These are phyloP conservation scores for Phytophthora uliginosa DNA, from an alignment of 352 stramenopile species.

Conservation along the genomic window DNA sequence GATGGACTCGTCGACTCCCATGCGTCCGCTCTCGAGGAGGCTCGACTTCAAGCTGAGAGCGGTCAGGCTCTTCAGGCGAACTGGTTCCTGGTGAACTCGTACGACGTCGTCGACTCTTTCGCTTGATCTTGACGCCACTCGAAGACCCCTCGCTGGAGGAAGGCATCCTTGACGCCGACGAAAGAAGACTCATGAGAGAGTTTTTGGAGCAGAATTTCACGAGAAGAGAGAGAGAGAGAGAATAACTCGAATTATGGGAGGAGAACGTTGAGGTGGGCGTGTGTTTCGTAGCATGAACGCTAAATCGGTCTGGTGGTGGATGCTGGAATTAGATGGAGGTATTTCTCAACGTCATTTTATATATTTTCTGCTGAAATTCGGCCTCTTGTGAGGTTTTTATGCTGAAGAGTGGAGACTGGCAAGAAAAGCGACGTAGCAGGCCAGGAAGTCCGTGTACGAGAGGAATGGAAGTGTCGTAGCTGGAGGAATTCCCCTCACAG, in stretches of 20 bases:
- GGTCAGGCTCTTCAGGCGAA: slow-evolving; percentile 9
- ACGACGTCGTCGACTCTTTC: slow-evolving; percentile 36
- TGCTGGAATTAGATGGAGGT: slow-evolving; percentile 21
- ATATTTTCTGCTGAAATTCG: slow-evolving; percentile 5
- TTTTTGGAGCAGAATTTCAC: too few species aligned
- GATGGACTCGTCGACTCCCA: slow-evolving; percentile 8
- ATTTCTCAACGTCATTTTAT: slow-evolving; percentile 19
- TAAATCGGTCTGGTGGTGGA: slow-evolving; percentile 17
- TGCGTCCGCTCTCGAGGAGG: slow-evolving; percentile 12
- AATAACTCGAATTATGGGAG: slow-evolving; percentile 14
- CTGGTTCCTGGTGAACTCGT: neutral
- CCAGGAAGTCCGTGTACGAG: slow-evolving; percentile 77
- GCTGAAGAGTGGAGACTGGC: slow-evolving; percentile 30
- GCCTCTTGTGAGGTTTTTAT: slow-evolving; percentile 14
- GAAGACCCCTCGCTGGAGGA: slow-evolving; percentile 9
- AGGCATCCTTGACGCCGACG: slow-evolving; percentile 11
- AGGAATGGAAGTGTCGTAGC: slow-evolving; percentile 50
- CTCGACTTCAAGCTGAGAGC: slow-evolving; percentile 3
- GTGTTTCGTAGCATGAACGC: slow-evolving; percentile 12
- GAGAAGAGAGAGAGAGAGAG: too few species aligned
- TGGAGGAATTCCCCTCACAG: slow-evolving; percentile 36
- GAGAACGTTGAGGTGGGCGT: slow-evolving; percentile 2
- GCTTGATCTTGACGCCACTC: slow-evolving; percentile 19
- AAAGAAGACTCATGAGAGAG: slow-evolving; percentile 26
- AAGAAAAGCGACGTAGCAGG: slow-evolving; percentile 64